phyloP scores from a whole-genome alignment of 768 basidiomycete species.

The Cystofilobasidium ferigula region DNA sequence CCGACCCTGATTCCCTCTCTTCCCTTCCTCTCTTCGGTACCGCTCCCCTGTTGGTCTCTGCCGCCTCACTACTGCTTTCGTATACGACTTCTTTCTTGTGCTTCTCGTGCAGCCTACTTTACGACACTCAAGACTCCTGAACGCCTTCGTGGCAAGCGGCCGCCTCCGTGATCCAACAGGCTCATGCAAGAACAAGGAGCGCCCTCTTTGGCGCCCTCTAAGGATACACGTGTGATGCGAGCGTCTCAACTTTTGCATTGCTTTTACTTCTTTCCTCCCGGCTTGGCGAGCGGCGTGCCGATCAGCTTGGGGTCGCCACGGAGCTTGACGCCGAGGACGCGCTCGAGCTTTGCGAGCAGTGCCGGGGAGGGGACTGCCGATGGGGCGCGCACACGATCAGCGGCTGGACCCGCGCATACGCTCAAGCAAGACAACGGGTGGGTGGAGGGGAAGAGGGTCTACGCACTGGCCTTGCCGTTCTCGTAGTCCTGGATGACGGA shows the following conservation, averaged over 20 bases:
- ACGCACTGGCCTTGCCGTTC: slow-evolving; percentile 26
- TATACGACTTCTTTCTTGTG: no score
- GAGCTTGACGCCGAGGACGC: slow-evolving; percentile 72
- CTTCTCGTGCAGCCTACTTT: no score
- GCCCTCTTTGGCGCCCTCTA: no score
- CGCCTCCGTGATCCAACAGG: no score
- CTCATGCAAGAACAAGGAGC: no score
- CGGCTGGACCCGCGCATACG: not conserved
- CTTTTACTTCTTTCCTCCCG: slow-evolving; percentile 35
- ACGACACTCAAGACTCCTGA: no score
- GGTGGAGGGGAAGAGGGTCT: not conserved
- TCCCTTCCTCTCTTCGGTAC: not conserved
- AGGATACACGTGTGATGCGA: not conserved
- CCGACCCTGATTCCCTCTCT: not conserved
- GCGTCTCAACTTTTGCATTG: not conserved
- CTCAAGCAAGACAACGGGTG: not conserved
- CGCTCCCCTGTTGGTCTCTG: no score
- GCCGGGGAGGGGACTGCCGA: slow-evolving; percentile 73
- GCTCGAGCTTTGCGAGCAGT: slow-evolving; percentile 79
- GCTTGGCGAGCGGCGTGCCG: slow-evolving; percentile 35
- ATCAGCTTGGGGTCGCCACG: slow-evolving; percentile 50
- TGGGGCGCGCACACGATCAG: not conserved
- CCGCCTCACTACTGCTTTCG: no score
- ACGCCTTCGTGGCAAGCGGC: no score
- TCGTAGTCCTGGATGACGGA: slow-evolving; percentile 27